Evolutionary conservation across 192 early-diverging fungal genomes (phyloP), one percentile per base, ranked within the genome.

Genomic region (Coemansia sp.): DNA sequence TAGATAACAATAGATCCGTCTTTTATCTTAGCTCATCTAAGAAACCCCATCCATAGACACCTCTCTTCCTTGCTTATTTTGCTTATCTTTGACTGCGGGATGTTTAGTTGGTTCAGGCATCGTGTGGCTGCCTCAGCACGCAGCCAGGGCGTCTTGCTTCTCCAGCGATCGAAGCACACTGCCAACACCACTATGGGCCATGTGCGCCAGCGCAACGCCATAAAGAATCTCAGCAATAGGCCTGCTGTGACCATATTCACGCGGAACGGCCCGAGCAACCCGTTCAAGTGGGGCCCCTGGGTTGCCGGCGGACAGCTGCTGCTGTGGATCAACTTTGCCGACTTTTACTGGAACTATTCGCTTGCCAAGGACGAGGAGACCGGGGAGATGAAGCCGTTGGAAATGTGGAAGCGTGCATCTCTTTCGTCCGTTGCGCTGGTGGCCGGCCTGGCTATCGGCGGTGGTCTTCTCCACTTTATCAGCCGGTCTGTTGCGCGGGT

Each of bases 241-340:
- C 13, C 52, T 6, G 61, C 45, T 21, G 61, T 66, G 9, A 54
- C 59, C 0, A 46, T 80, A 1, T 80, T 66, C 61, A 67, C 72
- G 54, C 62, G 78, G 6, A 45, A 73, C 19, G 54, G 63, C 15
- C 60, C 65, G 36, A 65, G 47, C n/a, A 80, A 61, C 8, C 72
- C 63, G 39, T 80, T 67, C 52, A 66, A 49, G 16, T 80, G 78
- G 78, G 78, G 67, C 9, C 73, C 73, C 8, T 80, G 78, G 78
- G 78, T 75, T 11, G 78, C 58, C 0, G 70, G 63, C 67, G 78
- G 78, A 1, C 78, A 80, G 49, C 62, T 80, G 65, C 70, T 80
- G 11, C 68, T 80, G 51, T 80, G 73, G 64, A 40, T 80, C 40
- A 80, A 80, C 45, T 80, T 80, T 80, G 78, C 78, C 5, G 78